Evolutionary conservation across 805 yeast species (phyloP).

Genomic region (Yamadazyma nakazawae): DNA sequence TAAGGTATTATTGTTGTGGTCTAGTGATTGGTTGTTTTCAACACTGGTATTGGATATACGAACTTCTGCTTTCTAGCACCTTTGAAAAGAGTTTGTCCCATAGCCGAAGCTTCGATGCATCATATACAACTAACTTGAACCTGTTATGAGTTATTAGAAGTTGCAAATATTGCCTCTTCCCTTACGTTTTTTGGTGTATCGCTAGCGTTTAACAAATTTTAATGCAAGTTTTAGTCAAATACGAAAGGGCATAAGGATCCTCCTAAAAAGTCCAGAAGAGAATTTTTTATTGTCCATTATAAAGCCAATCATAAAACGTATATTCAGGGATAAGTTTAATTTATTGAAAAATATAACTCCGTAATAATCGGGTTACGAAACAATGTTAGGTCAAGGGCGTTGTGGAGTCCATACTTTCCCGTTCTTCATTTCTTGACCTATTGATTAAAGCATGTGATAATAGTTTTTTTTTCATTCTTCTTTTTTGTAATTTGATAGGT

Average conservation of each 20-base stretch:
- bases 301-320: constrained; percentile 2
- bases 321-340: background rate
- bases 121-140: too few relatives aligned
- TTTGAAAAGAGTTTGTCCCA: background rate
- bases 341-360: background rate
- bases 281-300: background rate
- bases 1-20: too few relatives aligned
- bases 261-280: background rate
- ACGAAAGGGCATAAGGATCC: background rate
- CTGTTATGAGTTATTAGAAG: too few relatives aligned
- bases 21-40: too few relatives aligned
- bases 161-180: too few relatives aligned
- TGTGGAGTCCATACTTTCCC: constrained; percentile 13
- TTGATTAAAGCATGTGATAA: background rate
- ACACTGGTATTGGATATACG: too few relatives aligned
- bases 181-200: too few relatives aligned
- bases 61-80: too few relatives aligned
- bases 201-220: too few relatives aligned
- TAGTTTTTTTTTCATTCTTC: constrained; percentile 43
- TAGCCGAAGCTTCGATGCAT: too few relatives aligned
- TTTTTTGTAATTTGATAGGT: constrained; percentile 61
- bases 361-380: background rate
- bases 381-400: constrained; percentile 10
- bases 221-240: too few relatives aligned
- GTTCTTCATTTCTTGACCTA: background rate